phyloP scores from a whole-genome alignment of 2,329 filamentous ascomycete genomes.

The Dryadomyces quercivorus region DNA sequence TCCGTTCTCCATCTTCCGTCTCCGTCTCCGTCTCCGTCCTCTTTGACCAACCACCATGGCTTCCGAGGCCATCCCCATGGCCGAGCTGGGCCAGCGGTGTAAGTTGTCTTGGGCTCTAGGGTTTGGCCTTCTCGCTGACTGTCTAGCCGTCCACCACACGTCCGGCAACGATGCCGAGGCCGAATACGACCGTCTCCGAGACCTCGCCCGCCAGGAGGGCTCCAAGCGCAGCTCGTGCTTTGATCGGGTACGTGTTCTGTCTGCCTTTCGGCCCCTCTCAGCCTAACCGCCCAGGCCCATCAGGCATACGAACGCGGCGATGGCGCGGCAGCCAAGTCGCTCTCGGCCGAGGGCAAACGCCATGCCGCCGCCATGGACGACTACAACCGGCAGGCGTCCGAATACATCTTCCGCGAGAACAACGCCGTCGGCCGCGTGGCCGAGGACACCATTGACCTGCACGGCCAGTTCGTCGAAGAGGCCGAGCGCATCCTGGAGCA shows the following conservation, averaged over 20 bases:
- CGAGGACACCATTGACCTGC: slow-evolving; percentile 80
- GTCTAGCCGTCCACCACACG: slow-evolving; percentile 64
- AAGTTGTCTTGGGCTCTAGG: slow-evolving; percentile 14
- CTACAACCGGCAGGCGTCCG: slow-evolving; percentile 82
- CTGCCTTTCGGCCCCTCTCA: not conserved
- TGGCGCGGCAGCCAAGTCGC: slow-evolving; percentile 67
- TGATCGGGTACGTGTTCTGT: slow-evolving; percentile 41
- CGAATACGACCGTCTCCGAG: slow-evolving; percentile 86
- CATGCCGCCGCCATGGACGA: slow-evolving; percentile 77
- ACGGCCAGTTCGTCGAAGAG: slow-evolving; percentile 90
- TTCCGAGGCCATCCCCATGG: slow-evolving; percentile 23
- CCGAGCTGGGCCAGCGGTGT: slow-evolving; percentile 32
- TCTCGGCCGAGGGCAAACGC: slow-evolving; percentile 73
- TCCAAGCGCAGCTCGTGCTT: slow-evolving; percentile 68
- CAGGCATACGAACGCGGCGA: slow-evolving; percentile 77
- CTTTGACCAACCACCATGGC: slow-evolving; percentile 4
- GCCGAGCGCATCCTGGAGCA: slow-evolving; percentile 82
- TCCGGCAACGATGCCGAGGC: slow-evolving; percentile 57
- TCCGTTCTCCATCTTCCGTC: not conserved
- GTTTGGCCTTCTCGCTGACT: not conserved
- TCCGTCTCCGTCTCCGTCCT: not conserved
- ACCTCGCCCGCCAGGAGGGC: slow-evolving; percentile 70
- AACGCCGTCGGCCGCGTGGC: slow-evolving; percentile 66
- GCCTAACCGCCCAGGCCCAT: slow-evolving; percentile 39
- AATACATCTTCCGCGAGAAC: slow-evolving; percentile 93